These are phyloP conservation scores for Phytophthora foliorum DNA, from an alignment of 352 stramenopile genomes.

Conservation along the genomic window DNA sequence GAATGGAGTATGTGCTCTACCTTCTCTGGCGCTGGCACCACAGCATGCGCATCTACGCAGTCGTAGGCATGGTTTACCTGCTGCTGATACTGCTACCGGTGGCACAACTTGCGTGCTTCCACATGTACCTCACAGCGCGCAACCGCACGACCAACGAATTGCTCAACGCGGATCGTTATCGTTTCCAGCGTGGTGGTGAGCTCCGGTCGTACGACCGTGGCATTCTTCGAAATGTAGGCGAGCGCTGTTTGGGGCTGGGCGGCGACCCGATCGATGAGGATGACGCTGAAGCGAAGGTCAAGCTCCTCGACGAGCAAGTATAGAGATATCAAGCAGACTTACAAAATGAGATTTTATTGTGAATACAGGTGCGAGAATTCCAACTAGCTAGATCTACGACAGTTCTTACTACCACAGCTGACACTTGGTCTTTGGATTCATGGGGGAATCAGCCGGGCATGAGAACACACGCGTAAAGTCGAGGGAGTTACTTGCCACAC, in stretches of 20 bases:
- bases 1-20: conserved; percentile 72
- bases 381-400: not conserved
- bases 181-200: conserved; percentile 46
- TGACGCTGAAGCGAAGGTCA: conserved; percentile 32
- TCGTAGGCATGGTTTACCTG: conserved; percentile 57
- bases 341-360: conserved; percentile 30
- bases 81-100: conserved; percentile 60
- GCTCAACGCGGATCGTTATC: conserved; percentile 76
- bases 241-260: conserved; percentile 49
- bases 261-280: conserved; percentile 13
- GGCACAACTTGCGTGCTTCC: conserved; percentile 66
- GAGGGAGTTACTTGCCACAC: conserved; percentile 77
- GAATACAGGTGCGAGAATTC: conserved; percentile 16
- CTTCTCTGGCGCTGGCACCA: conserved; percentile 58
- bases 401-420: conserved; percentile 66
- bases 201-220: conserved; percentile 60
- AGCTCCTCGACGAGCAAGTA: conserved; percentile 38
- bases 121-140: conserved; percentile 75
- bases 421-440: conserved; percentile 82
- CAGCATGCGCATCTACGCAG: conserved; percentile 40
- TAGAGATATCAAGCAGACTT: conserved; percentile 13
- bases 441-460: conserved; percentile 58
- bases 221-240: conserved; percentile 50
- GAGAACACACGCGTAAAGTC: conserved; percentile 75
- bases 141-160: conserved; percentile 88